These are phyloP conservation scores for Zasmidium angulare DNA, from an alignment of 2,329 filamentous ascomycete species.

Conservation along the genomic window DNA sequence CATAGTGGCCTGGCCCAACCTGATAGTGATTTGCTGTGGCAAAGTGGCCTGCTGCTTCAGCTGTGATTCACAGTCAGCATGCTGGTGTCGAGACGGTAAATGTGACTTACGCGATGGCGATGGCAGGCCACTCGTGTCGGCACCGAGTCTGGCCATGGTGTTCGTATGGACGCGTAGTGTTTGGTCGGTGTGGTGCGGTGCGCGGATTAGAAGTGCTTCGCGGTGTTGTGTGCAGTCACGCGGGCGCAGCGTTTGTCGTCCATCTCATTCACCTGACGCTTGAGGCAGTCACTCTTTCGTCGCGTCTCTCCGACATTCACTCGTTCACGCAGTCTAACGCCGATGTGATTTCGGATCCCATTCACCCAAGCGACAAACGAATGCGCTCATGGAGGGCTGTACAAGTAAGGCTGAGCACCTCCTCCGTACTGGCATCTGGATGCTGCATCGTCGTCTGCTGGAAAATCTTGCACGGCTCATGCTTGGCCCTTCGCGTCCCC, in stretches of 20 bases:
- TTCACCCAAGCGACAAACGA: conserved; percentile 26
- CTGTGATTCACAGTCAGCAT: no score
- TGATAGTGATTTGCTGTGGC: no score
- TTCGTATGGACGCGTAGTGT: background rate
- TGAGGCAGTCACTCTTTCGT: background rate
- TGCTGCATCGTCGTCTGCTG: conserved; percentile 9
- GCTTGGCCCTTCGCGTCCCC: conserved; percentile 26
- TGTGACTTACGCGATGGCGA: no score
- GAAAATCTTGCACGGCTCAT: conserved; percentile 25
- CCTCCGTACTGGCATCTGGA: conserved; percentile 10
- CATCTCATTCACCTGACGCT: no score
- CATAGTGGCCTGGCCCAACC: background rate
- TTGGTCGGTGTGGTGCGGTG: no score
- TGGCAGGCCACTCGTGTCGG: no score
- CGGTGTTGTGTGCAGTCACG: background rate
- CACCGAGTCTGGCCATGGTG: background rate
- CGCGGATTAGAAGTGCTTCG: no score
- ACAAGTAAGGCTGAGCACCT: conserved; percentile 22
- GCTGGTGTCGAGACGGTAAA: no score
- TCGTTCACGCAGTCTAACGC: background rate
- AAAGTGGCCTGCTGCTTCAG: background rate
- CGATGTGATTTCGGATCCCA: background rate
- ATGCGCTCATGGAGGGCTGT: conserved; percentile 28
- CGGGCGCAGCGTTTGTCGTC: background rate
- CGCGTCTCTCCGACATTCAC: background rate